Base-by-base conservation (phyloP, 2,329 filamentous ascomycete species). In the Xylaria sp. region DNA sequence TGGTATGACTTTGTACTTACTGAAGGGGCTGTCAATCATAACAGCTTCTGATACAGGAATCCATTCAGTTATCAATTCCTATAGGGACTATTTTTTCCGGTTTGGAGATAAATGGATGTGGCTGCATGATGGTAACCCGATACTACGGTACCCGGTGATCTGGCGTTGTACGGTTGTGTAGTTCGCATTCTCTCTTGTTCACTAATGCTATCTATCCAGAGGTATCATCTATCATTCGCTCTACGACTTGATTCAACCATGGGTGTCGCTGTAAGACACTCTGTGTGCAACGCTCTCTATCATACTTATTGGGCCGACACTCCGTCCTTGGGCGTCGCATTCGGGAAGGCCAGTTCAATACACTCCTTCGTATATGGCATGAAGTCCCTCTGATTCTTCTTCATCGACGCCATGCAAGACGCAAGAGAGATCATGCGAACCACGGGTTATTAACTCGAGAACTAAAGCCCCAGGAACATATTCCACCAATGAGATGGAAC, bases 361-460 rank as follows among this genome's bases (percentile, higher is more conserved):
- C 27, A 17, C 15, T 27, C 29, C n/a, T 33, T 55, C 5, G 31
- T 29, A 33, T n/a, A 58, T 47, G 20, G 60, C 64, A 47, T 63
- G 54, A 66, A 36, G 31, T 22, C 25, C n/a, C 57, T 17, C 36
- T 27, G n/a, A 9, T 47, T 47, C 44, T 38, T 54, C 33, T 53
- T 20, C 59, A 49, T 55, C 47, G 31, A 47, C 31, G 11, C 59
- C 11, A 59, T 66, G 63, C 59, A 54, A 36, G 50, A 22, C 38
- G 25, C 20, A 29, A 38, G 17, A 22, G 33, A 5, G 47, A 47
- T 66, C 38, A 59, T 59, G 59, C 54, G 20, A 50, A 42, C 47
- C 42, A 31, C 45, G 2, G 17, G 3, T 15, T 17, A 27, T 56
- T 3, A 6, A 29, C 25, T 4, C 11, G 10, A 13, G 17, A 17